Base-by-base conservation (phyloP, 2,329 filamentous ascomycete genomes). In the Clarireedia sp. region DNA sequence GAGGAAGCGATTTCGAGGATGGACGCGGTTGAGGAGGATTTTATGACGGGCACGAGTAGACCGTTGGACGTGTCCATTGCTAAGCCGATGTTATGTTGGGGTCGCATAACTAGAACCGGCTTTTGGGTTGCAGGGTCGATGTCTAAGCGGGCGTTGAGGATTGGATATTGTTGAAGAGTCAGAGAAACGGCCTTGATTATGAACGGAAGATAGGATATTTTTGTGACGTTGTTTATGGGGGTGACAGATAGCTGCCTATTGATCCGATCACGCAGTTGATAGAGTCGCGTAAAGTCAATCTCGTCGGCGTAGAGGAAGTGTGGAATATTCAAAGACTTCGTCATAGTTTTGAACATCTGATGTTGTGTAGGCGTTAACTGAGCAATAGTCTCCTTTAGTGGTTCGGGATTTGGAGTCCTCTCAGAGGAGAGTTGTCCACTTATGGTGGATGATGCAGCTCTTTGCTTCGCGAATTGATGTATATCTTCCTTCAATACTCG, bases 291-390 rank as follows among this genome's bases (percentile, higher is more conserved):
- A 70, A 96, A 86, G 73, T 95, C 87, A 49, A 96, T 77, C 68
- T 92, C 89, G 71, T 96, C 90, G 40, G 90, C 87, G 74, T 95
- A 99, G 58, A 97, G 82, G 73, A 99, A 96, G 72, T 97, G 94
- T 0, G 94, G 94, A 64, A 96, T 97, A 50, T 73, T 82, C 60
- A 99, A 79, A 2, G 92, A 96, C 57, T 84, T 84, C 14, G 92
- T 96, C 94, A 99, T 99, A 58, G 85, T 81, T 75, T 95, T 96
- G 83, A 96, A 97, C 94, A 99, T 99, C 68, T 90, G 87, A 38
- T 81, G 78, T 73, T 97, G 92, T 14, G 89, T 87, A 38, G 85
- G 85, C 12, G 89, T 89, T 59, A 99, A 76, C 56, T 81, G 75
- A 33, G 86, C 77, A 2, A 77, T 72, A 8, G 83, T 87, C 71